Base-by-base conservation (phyloP, 495 filamentous ascomycete species). In the Aspergillus ellipticus region DNA sequence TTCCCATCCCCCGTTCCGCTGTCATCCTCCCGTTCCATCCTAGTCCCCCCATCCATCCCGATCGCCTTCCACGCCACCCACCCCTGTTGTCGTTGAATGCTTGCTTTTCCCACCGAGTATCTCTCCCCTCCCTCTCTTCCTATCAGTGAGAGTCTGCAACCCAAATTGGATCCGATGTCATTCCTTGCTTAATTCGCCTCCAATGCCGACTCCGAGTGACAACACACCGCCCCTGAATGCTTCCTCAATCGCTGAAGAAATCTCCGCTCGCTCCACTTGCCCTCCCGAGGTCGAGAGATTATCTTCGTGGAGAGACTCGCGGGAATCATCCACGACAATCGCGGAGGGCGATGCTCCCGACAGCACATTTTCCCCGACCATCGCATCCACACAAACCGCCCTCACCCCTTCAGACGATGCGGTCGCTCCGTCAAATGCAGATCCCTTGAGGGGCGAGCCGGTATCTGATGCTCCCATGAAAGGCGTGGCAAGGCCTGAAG, bases 121-220 rank as follows among this genome's bases (percentile, higher is more conserved):
- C 29, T 43, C 50, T 29, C 19, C 49, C 35, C 24, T 57, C 48
- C 39, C 56, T 52, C 51, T 47, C 55, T 51, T 45, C 42, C 45
- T 37, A 37, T 45, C 47, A 16, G 13, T 39, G 11, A 28, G 28
- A 31, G 22, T 49, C 42, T 54, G 41, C 52, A 54, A 35, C 29
- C 26, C 42, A 61, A 28, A 52, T 42, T 46, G 19, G 66, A 64
- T 72, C 72, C 72, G 65, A 78, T 78, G 75, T 74, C 66, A 67
- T 61, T 66, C 61, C 58, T 63, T 58, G 56, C 53, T 59, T 76
- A 58, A 74, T 65, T 59, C 62, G 70, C 63, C 67, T 74, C 45
- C 74, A 71, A 86, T 85, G 82, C 83, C 82, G 60, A 86, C 82
- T 52, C 81, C 79, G 55, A 78, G 75, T 71, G 70, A 79, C 68